Percentiles rank a stretch among this genome's conserved stretches.
Conservation (phyloP, 2,329 filamentous ascomycete species). For the Mariannaea elegans region DNA sequence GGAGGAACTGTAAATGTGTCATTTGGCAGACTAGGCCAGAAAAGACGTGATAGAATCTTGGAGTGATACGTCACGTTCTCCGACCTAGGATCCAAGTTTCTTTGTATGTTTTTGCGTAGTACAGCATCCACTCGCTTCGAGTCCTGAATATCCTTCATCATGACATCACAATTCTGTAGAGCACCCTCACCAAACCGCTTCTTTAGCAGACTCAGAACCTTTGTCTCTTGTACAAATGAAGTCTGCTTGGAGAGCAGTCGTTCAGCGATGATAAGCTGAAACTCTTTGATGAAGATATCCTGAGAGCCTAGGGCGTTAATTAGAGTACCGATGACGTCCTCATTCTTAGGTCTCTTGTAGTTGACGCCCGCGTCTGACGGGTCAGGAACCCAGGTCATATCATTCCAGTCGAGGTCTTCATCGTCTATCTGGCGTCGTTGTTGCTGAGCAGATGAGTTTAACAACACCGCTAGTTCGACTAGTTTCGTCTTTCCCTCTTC, state of each 20-base stretch:
- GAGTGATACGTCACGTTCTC: constrained; percentile 66
- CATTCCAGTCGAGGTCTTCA: constrained; percentile 85
- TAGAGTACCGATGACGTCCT: constrained; percentile 91
- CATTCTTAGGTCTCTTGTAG: constrained; percentile 87
- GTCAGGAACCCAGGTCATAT: constrained; percentile 93
- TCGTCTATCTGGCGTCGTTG: constrained; percentile 64
- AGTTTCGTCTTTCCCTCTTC: constrained; percentile 60
- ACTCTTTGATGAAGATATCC: constrained; percentile 92
- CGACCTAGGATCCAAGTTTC: constrained; percentile 20
- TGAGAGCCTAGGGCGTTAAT: constrained; percentile 89
- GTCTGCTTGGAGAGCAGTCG: constrained; percentile 74
- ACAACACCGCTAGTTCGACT: constrained; percentile 72
- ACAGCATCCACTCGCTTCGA: constrained; percentile 76
- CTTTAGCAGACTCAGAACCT: constrained; percentile 87
- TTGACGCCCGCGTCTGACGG: constrained; percentile 93
- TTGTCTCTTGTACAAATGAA: constrained; percentile 80
- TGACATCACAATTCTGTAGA: constrained; percentile 94
- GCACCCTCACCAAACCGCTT: constrained; percentile 85
- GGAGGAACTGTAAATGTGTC: constrained; percentile 73
- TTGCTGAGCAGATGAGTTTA: constrained; percentile 68
- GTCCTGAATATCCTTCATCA: constrained; percentile 92
- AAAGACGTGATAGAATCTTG: constrained; percentile 89
- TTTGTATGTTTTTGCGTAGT: constrained; percentile 60
- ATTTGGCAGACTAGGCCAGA: constrained; percentile 85
- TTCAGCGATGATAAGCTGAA: constrained; percentile 88